Evolutionary conservation across 768 basidiomycete genomes (phyloP), one percentile per base, ranked within the genome.

Genomic region (Suillus subalutaceus): DNA sequence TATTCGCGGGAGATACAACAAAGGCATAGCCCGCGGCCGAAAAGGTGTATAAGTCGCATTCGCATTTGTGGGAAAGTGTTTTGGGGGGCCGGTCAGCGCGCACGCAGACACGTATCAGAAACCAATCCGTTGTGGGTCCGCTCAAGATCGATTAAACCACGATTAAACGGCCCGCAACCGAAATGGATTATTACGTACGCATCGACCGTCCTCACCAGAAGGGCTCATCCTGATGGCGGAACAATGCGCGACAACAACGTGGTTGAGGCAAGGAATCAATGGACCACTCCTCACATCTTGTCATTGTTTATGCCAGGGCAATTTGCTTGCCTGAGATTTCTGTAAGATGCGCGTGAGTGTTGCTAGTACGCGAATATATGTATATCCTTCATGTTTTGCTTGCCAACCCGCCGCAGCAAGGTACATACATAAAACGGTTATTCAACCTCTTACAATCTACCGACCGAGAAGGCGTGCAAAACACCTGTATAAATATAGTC

Each of bases 101-200:
- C 63, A 64, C 69, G 72, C 72, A 74, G 70, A 70, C 73, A 73
- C 70, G 74, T 73, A 70, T 65, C 69, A 78, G 72, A 72, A 68
- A 59, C 43, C 50, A 40, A 59, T 68, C 64, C 58, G 56, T 66
- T 68, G 76, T 78, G 73, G 76, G 76, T 79, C 77, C 77, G 75
- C 77, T 71, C 74, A 72, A 76, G 75, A 74, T 77, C 74, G 77
- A 77, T 77, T 76, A 77, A 77, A 76, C 55, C 20, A 37, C 55
- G 77, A 77, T 77, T 76, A 77, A 77, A 76, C 55, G 55, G 55
- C 55, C 69, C 72, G 67, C 73, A 79, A 66, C 74, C 75, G 76
- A 78, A 68, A 73, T 72, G 64, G 72, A 67, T 79, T 77, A 77
- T 77, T 77, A 77, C 76, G 76, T 77, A 79, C 62, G 64, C 70